phyloP scores from a whole-genome alignment of 257 asterid species.

The Avicennia marina region DNA sequence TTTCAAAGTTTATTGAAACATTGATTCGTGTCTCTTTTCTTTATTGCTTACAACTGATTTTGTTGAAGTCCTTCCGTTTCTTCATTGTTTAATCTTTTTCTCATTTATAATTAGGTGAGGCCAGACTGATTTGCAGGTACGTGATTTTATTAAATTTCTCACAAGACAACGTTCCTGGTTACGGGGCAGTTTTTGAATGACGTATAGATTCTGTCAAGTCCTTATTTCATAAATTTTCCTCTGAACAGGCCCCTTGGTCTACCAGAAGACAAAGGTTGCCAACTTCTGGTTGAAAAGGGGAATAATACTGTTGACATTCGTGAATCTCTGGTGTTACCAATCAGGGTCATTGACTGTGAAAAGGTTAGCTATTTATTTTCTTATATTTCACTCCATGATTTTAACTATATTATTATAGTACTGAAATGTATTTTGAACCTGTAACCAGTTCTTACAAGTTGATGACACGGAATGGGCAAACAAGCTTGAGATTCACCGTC shows the following conservation, averaged over 20 bases:
- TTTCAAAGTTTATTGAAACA: background rate
- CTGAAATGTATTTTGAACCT: slow-evolving; percentile 13
- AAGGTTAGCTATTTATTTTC: slow-evolving; percentile 35
- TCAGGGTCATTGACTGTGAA: slow-evolving; percentile 54
- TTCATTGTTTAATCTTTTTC: slow-evolving; percentile 18
- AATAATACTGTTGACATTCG: slow-evolving; percentile 27
- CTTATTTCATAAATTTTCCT: background rate
- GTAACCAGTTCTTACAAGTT: slow-evolving; percentile 44
- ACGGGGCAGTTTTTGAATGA: background rate
- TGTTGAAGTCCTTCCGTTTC: background rate
- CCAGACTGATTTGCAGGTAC: slow-evolving; percentile 69
- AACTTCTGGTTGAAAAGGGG: slow-evolving; percentile 24
- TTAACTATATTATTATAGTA: background rate
- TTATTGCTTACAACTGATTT: background rate
- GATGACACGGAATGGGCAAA: slow-evolving; percentile 40
- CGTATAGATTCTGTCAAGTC: background rate
- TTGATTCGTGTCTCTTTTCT: background rate
- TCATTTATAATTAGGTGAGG: slow-evolving; percentile 45
- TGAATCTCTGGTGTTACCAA: slow-evolving; percentile 46
- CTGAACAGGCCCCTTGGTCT: slow-evolving; percentile 47
- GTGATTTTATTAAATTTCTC: slow-evolving; percentile 9
- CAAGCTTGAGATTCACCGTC: slow-evolving; percentile 26
- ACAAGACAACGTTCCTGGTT: background rate
- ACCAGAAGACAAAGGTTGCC: slow-evolving; percentile 47
- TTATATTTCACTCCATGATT: slow-evolving; percentile 1